Percentiles rank a stretch among this genome's conserved stretches.
Evolutionary conservation across 495 filamentous ascomycete species (phyloP).

Genomic region (Schizothecium vesticola): DNA sequence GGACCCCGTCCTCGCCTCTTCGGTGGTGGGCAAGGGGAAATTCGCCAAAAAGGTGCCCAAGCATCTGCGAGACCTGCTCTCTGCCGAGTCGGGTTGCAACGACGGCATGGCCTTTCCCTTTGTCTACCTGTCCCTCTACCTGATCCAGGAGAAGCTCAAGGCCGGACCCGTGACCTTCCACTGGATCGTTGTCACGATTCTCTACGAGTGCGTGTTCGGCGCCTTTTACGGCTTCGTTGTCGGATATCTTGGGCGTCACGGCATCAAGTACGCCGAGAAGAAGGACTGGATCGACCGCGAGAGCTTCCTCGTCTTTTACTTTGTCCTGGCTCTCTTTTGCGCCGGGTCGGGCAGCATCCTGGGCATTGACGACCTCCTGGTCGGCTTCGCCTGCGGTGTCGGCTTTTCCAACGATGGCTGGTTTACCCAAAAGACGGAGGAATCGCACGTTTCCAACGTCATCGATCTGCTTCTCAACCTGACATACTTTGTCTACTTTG

Average conservation of each 20-base stretch:
- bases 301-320: conserved; percentile 98
- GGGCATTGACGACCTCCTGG: conserved; percentile 92
- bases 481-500: conserved; percentile 96
- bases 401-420: conserved; percentile 99
- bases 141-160: conserved; percentile 71
- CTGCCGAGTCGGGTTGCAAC: conserved; percentile 97
- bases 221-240: conserved; percentile 82
- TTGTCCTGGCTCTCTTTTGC: conserved; percentile 92
- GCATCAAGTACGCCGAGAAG: conserved; percentile 84
- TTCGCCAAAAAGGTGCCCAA: conserved; percentile 97
- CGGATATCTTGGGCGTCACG: conserved; percentile 82
- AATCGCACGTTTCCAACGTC: conserved; percentile 98
- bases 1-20: conserved; percentile 94
- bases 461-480: conserved; percentile 96
- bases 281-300: conserved; percentile 88
- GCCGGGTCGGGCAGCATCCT: conserved; percentile 90
- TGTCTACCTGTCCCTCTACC: conserved; percentile 85
- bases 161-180: conserved; percentile 66
- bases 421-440: conserved; percentile 98
- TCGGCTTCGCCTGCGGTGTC: conserved; percentile 91
- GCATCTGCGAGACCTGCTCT: conserved; percentile 91
- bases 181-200: conserved; percentile 85
- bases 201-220: conserved; percentile 96
- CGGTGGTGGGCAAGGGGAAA: conserved; percentile 97
- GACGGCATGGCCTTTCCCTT: conserved; percentile 99